These are phyloP conservation scores for Coniochaeta prunicola DNA, from an alignment of 2,329 filamentous ascomycete species.

Conservation along the genomic window DNA sequence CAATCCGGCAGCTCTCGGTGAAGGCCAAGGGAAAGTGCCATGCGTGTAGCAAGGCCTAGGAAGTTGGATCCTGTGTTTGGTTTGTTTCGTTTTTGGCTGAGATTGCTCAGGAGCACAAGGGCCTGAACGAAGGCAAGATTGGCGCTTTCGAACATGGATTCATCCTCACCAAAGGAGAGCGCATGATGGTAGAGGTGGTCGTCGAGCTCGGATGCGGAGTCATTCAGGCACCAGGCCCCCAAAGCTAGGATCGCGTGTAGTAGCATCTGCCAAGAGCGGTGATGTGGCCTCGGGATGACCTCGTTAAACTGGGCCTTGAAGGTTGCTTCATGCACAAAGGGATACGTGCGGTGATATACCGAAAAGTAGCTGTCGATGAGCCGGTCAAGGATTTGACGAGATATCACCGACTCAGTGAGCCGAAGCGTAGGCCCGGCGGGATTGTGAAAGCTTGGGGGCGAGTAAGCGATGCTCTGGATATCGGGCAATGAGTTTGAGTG, in stretches of 20 bases:
- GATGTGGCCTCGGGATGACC: slow-evolving; percentile 20
- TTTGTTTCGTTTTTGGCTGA: slow-evolving; percentile 37
- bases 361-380: slow-evolving; percentile 32
- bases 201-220: slow-evolving; percentile 17
- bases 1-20: slow-evolving; percentile 33
- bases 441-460: neutral
- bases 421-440: slow-evolving; percentile 8
- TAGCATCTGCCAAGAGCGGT: slow-evolving; percentile 25
- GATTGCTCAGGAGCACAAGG: slow-evolving; percentile 21
- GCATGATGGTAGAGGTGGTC: slow-evolving; percentile 21
- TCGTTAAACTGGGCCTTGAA: slow-evolving; percentile 22
- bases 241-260: slow-evolving; percentile 29
- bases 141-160: slow-evolving; percentile 23
- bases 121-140: slow-evolving; percentile 25
- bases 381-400: slow-evolving; percentile 15
- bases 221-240: slow-evolving; percentile 25
- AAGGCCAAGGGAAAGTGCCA: slow-evolving; percentile 40
- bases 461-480: neutral
- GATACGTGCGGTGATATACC: slow-evolving; percentile 36
- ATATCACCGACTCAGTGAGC: slow-evolving; percentile 14
- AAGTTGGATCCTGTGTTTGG: slow-evolving; percentile 45
- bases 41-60: slow-evolving; percentile 37
- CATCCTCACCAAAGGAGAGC: slow-evolving; percentile 17
- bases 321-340: slow-evolving; percentile 36
- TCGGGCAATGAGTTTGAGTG: neutral